phyloP scores from a whole-genome alignment of 257 asterid genomes.

The Fraxinus excelsior region DNA sequence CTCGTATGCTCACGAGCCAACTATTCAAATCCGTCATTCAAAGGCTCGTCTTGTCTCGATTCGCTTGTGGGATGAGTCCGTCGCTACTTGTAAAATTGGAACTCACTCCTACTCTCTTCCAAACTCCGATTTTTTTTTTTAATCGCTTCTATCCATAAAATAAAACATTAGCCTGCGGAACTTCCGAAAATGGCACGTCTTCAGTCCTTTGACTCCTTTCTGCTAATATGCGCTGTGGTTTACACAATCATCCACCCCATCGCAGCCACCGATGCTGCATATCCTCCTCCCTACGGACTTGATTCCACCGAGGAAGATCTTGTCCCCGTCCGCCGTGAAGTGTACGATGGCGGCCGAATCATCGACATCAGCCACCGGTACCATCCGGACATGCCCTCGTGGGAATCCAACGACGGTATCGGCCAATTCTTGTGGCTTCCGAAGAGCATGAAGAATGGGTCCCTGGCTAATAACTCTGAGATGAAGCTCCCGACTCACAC shows the following conservation, averaged over 20 bases:
- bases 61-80: too few relatives aligned
- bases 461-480: conserved; percentile 76
- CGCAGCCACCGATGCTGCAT: conserved; percentile 50
- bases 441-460: conserved; percentile 84
- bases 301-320: conserved; percentile 32
- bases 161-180: neutral
- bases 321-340: conserved; percentile 75
- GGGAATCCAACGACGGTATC: conserved; percentile 69
- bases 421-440: conserved; percentile 79
- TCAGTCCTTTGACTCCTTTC: conserved; percentile 20
- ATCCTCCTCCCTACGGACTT: conserved; percentile 73
- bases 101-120: neutral
- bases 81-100: too few relatives aligned
- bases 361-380: conserved; percentile 78
- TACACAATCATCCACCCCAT: conserved; percentile 24
- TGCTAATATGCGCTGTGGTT: conserved; percentile 38
- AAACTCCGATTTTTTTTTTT: neutral
- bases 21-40: too few relatives aligned
- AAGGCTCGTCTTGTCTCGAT: too few relatives aligned
- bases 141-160: neutral
- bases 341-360: conserved; percentile 78
- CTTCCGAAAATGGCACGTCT: neutral
- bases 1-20: too few relatives aligned
- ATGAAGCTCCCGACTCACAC: conserved; percentile 85
- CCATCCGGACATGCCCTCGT: conserved; percentile 70